Conservation (phyloP, 2,329 filamentous ascomycete species). For the Teratosphaeria epicoccoides region DNA sequence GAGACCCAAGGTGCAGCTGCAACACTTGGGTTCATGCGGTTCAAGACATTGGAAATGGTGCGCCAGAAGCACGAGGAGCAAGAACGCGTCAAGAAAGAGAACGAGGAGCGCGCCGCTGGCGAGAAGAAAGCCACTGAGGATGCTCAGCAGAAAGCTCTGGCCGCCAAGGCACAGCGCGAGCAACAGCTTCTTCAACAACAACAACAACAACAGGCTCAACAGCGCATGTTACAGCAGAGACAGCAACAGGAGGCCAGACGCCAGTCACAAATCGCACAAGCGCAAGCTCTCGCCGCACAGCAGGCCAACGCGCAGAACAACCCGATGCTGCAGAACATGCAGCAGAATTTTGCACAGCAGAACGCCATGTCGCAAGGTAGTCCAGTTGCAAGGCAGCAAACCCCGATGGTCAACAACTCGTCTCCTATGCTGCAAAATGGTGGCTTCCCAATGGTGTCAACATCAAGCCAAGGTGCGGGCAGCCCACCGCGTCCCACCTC, state of each 20-base stretch:
- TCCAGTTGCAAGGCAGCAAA: constrained; percentile 42
- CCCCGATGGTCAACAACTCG: constrained; percentile 34
- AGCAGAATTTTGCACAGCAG: constrained; percentile 41
- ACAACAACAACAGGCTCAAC: constrained; percentile 8
- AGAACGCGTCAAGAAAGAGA: constrained; percentile 47
- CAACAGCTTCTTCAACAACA: constrained; percentile 8
- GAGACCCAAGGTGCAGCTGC: constrained; percentile 63
- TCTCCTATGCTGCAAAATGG: constrained; percentile 33
- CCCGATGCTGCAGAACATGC: constrained; percentile 25
- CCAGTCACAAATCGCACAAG: constrained; percentile 14
- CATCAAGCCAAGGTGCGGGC: constrained; percentile 54
- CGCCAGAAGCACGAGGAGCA: constrained; percentile 48
- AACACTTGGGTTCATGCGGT: constrained; percentile 74
- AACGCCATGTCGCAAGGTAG: constrained; percentile 44
- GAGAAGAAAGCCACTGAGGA: constrained; percentile 42
- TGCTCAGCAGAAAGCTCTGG: constrained; percentile 33
- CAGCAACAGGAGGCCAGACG: constrained; percentile 24
- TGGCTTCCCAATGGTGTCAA: constrained; percentile 43
- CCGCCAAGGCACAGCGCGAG: constrained; percentile 33
- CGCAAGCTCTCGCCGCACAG: constrained; percentile 16
- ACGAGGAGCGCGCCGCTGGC: constrained; percentile 33
- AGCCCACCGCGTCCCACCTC: constrained; percentile 59
- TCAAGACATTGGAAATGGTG: constrained; percentile 78
- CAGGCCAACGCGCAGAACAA: constrained; percentile 30
- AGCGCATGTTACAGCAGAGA: constrained; percentile 10